Percentiles rank a stretch among this genome's conserved stretches.
Evolutionary conservation across 257 asterid genomes (phyloP).

Genomic region (Catharanthus roseus): DNA sequence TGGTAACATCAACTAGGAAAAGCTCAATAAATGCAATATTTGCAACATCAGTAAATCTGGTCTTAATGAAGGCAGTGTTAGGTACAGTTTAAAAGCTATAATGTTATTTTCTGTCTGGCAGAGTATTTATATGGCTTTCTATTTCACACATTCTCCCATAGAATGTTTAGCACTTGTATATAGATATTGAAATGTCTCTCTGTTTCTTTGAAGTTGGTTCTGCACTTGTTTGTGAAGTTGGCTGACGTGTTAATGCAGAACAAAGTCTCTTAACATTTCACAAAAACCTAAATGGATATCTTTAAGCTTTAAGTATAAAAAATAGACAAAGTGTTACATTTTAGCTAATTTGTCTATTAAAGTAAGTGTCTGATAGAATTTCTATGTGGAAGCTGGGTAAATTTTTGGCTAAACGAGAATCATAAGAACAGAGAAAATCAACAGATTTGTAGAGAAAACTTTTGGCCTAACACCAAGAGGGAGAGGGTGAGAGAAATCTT

Average conservation of each 20-base stretch:
- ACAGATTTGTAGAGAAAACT: not conserved
- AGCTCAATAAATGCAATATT: constrained; percentile 90
- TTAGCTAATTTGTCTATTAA: not conserved
- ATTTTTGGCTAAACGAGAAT: not conserved
- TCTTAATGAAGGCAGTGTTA: constrained; percentile 83
- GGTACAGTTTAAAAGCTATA: constrained; percentile 39
- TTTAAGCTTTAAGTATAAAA: not conserved
- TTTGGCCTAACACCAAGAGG: too few species aligned
- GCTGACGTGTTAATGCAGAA: not conserved
- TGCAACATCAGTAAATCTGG: constrained; percentile 99
- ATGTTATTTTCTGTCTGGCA: not conserved
- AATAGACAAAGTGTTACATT: not conserved
- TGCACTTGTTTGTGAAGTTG: not conserved
- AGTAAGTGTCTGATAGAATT: not conserved
- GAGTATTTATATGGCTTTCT: not conserved
- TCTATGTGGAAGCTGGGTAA: not conserved
- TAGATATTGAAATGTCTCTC: not conserved
- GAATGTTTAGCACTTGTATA: not conserved
- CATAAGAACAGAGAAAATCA: not conserved
- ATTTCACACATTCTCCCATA: not conserved
- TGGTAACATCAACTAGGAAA: constrained; percentile 96
- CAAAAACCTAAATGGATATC: too few species aligned
- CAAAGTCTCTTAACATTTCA: too few species aligned
- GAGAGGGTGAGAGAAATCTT: too few species aligned
- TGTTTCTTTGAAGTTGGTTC: not conserved